Base-by-base conservation (phyloP, 2,329 filamentous ascomycete genomes). In the Xylariaceae sp. region DNA sequence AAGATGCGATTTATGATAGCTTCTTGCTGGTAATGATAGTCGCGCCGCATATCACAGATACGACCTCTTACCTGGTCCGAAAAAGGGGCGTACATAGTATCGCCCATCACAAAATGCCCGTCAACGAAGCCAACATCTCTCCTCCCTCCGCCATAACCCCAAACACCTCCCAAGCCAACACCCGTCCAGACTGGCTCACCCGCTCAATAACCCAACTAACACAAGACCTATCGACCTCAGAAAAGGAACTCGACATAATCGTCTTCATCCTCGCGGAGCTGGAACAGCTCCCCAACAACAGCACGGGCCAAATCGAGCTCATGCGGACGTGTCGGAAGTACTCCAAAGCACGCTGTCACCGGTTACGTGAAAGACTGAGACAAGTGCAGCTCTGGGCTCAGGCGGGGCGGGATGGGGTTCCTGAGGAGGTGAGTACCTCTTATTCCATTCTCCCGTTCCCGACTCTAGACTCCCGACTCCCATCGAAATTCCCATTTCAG, bases 261-360 rank as follows among this genome's bases (percentile, higher is more conserved):
- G 62, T 54, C 47, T 65, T 61, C 11, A 55, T 65, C 4, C 51
- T 70, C 11, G 62, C 66, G 15, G 65, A 68, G 5, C 39, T 65
- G 9, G 62, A 64, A n/a, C n/a, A n/a, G n/a, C n/a, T n/a, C n/a
- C n/a, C n/a, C n/a, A 56, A n/a, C n/a, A 17, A 39, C 17, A 54
- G 59, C 9, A 49, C 52, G 44, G 64, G 65, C 4, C 60, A 64
- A 34, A 51, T 62, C 45, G 55, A 66, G 15, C 55, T 65, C 1
- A 65, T 72, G 60, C 61, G 59, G 9, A 66, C 68, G 2, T 72
- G 69, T 17, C 64, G 63, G 9, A 67, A 69, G 51, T 69, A 68
- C 50, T 64, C 65, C 5, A 59, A 63, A 9, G 68, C 65, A 15
- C 59, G 66, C 2, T 65, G 62, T 11, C 57, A 62, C 56, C 62